phyloP scores from a whole-genome alignment of 768 basidiomycete genomes.

The Boletus vermiculosoides region DNA sequence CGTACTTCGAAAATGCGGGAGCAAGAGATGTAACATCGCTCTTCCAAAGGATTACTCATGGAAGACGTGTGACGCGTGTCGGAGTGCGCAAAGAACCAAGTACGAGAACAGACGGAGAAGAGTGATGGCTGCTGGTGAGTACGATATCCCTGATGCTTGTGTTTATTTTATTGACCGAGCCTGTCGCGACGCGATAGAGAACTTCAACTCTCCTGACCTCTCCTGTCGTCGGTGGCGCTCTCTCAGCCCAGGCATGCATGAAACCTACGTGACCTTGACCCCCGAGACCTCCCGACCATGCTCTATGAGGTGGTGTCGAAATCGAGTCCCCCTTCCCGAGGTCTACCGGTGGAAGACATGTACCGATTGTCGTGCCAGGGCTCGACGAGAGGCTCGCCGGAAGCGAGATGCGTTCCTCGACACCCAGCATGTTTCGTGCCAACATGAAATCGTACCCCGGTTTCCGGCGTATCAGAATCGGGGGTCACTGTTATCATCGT shows the following conservation, averaged over 20 bases:
- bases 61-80: constrained; percentile 46
- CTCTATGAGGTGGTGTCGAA: constrained; percentile 32
- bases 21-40: constrained; percentile 34
- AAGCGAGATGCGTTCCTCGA: neutral
- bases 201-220: neutral
- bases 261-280: neutral
- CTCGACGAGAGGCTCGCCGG: constrained; percentile 9
- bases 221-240: constrained; percentile 7
- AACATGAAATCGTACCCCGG: constrained; percentile 8
- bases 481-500: constrained; percentile 11
- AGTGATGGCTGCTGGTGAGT: constrained; percentile 10
- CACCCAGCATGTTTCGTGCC: no score
- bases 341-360: constrained; percentile 46
- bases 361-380: constrained; percentile 32
- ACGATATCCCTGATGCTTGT: neutral
- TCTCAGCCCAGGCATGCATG: constrained; percentile 1
- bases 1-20: constrained; percentile 31
- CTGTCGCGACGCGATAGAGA: neutral
- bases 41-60: constrained; percentile 36
- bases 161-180: constrained; percentile 15
- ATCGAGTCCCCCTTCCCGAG: constrained; percentile 34
- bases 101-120: constrained; percentile 17
- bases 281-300: constrained; percentile 39
- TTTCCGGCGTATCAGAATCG: constrained; percentile 24
- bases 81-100: constrained; percentile 33